A percentile compares a stretch with the other conserved stretches of the same genome.
phyloP scores from a whole-genome alignment of 129 eudicot species.

The Tanacetum coccineum region DNA sequence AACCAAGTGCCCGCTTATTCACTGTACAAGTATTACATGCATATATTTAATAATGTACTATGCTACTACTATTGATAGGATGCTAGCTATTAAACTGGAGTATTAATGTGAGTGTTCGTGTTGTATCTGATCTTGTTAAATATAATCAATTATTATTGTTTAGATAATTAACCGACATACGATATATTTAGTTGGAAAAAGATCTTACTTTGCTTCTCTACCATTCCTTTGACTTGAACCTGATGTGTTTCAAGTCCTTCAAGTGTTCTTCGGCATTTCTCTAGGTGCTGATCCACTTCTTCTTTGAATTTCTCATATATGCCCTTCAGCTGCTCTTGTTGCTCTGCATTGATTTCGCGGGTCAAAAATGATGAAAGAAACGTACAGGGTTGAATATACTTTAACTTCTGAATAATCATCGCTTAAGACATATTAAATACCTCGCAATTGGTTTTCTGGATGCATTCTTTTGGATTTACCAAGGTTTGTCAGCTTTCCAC shows the following conservation, averaged over 20 bases:
- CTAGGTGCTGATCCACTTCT: too few relatives aligned
- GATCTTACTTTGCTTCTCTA: constrained; percentile 70
- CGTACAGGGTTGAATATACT: not conserved
- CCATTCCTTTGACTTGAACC: too few relatives aligned
- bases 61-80: too few relatives aligned
- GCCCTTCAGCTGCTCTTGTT: too few relatives aligned
- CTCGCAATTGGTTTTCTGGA: constrained; percentile 64
- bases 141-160: not conserved
- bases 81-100: not conserved
- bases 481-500: constrained; percentile 65
- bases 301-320: too few relatives aligned
- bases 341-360: too few relatives aligned
- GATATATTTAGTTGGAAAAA: not conserved
- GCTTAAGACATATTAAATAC: constrained; percentile 31
- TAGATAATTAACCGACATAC: not conserved
- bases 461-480: constrained; percentile 60
- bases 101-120: not conserved
- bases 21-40: too few relatives aligned
- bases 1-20: too few relatives aligned
- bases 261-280: too few relatives aligned
- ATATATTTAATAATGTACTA: too few relatives aligned
- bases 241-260: too few relatives aligned
- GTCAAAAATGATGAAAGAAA: too few relatives aligned
- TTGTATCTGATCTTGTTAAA: not conserved
- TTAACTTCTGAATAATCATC: constrained; percentile 7